Evolutionary conservation across 2,329 filamentous ascomycete genomes (phyloP).

Genomic region (Aspergillus neoniger): DNA sequence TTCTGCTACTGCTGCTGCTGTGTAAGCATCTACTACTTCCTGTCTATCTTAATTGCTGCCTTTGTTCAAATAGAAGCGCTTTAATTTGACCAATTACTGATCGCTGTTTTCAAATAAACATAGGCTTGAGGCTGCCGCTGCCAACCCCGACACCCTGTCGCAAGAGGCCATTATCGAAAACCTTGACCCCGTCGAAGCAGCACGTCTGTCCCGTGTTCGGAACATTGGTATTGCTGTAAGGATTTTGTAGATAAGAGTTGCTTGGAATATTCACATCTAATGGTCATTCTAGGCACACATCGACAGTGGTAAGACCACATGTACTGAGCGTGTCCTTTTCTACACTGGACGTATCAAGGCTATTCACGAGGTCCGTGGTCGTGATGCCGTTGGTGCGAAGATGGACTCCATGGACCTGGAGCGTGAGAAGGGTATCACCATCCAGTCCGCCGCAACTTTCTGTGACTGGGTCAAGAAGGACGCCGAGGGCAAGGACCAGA

Average conservation of each 20-base stretch:
- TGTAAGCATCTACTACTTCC: conserved; percentile 36
- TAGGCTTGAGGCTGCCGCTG: conserved; percentile 59
- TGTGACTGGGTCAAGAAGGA: conserved; percentile 93
- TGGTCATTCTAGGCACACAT: conserved; percentile 73
- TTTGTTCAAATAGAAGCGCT: neutral
- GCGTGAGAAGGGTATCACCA: conserved; percentile 97
- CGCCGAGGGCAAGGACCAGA: conserved; percentile 74
- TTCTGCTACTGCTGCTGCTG: conserved; percentile 46
- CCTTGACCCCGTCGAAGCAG: conserved; percentile 75
- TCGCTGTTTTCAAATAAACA: conserved; percentile 12
- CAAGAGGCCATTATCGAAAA: conserved; percentile 73
- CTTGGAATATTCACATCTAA: neutral
- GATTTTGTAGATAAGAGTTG: conserved; percentile 14
- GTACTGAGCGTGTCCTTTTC: conserved; percentile 93
- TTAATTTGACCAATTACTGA: conserved; percentile 7
- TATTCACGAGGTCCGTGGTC: conserved; percentile 89
- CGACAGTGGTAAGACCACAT: conserved; percentile 97
- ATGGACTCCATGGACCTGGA: conserved; percentile 99
- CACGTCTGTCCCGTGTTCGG: conserved; percentile 76
- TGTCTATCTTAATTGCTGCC: neutral
- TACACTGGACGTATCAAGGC: conserved; percentile 96
- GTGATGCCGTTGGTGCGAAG: conserved; percentile 93
- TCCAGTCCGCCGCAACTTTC: conserved; percentile 96
- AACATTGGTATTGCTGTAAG: conserved; percentile 97
- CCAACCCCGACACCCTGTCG: conserved; percentile 58